Percentiles rank a stretch among this genome's conserved stretches.
These are phyloP conservation scores for Lyophyllum atratum DNA, from an alignment of 768 basidiomycete species.

Conservation along the genomic window DNA sequence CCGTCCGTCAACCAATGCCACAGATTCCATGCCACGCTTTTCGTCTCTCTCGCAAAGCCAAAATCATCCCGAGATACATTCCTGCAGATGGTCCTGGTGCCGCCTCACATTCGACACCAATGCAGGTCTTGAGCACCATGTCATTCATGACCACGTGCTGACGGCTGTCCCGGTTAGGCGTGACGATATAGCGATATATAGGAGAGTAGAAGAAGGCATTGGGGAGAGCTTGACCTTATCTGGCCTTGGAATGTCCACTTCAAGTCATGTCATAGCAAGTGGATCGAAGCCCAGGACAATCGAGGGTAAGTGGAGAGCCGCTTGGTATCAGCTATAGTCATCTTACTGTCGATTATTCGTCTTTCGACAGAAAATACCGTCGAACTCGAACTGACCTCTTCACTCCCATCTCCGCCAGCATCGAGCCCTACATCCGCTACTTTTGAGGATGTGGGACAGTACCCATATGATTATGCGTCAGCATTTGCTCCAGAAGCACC, in stretches of 20 bases:
- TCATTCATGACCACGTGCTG: constrained; percentile 48
- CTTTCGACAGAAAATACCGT: not conserved
- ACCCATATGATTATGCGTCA: not conserved
- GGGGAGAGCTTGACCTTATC: constrained; percentile 38
- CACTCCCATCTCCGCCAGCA: constrained; percentile 34
- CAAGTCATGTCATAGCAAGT: not conserved
- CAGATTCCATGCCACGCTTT: not conserved
- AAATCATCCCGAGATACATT: constrained; percentile 19
- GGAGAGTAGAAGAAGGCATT: constrained; percentile 45
- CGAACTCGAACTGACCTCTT: constrained; percentile 22
- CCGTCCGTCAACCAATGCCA: not conserved
- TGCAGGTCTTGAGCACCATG: constrained; percentile 45
- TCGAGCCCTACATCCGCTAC: constrained; percentile 28
- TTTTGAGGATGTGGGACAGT: constrained; percentile 1
- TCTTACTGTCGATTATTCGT: not conserved
- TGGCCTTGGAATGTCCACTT: constrained; percentile 9
- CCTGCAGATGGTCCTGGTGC: constrained; percentile 61
- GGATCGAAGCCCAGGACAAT: not conserved
- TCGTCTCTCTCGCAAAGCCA: constrained; percentile 8
- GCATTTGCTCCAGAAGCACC: not conserved
- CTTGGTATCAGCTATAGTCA: not conserved
- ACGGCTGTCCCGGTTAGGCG: constrained; percentile 43
- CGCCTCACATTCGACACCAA: constrained; percentile 38
- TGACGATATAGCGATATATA: constrained; percentile 43
- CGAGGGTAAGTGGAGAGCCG: constrained; percentile 4